Evolutionary conservation across 1,139 yeast species (phyloP).

Genomic region (Protomyces inouyei): DNA sequence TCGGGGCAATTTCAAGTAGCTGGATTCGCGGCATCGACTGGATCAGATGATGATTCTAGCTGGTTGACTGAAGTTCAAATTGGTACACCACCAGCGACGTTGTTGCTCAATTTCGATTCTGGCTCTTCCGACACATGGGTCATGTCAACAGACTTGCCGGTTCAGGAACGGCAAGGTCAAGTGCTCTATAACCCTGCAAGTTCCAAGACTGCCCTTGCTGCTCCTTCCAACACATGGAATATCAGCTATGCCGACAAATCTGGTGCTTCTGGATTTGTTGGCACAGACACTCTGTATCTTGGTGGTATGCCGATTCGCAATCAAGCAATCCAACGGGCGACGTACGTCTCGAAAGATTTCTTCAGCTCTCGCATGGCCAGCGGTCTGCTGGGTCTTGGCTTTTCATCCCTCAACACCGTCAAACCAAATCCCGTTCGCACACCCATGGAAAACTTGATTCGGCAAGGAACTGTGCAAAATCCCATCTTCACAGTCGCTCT

Average conservation of each 20-base stretch:
- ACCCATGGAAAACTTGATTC: conserved; percentile 21
- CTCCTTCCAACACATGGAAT: conserved; percentile 37
- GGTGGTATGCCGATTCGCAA: conserved; percentile 30
- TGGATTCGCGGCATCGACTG: conserved; percentile 25
- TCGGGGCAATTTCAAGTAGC: background rate
- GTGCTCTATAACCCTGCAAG: conserved; percentile 42
- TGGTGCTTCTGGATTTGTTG: conserved; percentile 38
- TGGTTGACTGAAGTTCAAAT: conserved; percentile 35
- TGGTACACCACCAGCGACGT: conserved; percentile 43
- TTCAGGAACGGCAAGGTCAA: conserved; percentile 32
- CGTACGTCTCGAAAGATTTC: conserved; percentile 23
- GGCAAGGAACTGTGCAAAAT: conserved; percentile 6
- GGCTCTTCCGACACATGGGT: conserved; percentile 49
- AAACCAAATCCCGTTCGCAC: conserved; percentile 22
- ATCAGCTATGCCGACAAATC: conserved; percentile 38
- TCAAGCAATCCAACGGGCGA: conserved; percentile 19
- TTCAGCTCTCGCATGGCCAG: conserved; percentile 9
- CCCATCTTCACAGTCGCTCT: conserved; percentile 15
- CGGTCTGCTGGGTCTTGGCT: conserved; percentile 23
- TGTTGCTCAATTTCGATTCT: conserved; percentile 43
- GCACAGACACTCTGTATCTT: conserved; percentile 33
- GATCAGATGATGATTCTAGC: conserved; percentile 21
- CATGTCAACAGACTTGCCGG: conserved; percentile 37
- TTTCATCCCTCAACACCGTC: conserved; percentile 24
- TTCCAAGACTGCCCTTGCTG: conserved; percentile 31